Base-by-base conservation (phyloP, 257 asterid genomes). In the Jacaranda copaia region DNA sequence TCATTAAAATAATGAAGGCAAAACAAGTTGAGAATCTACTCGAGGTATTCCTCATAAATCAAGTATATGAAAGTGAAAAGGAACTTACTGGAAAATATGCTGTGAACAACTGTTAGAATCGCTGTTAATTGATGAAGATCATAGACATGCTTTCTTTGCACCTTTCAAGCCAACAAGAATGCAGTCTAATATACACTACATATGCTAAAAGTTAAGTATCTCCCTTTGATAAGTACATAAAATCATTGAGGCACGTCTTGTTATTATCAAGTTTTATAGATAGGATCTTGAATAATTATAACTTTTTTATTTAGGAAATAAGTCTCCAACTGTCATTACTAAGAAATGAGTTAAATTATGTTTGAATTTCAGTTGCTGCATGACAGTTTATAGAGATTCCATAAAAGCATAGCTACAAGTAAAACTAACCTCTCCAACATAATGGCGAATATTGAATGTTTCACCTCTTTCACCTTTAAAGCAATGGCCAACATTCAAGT, bases 91-190 rank as follows among this genome's bases (percentile, higher is more conserved):
- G 75, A 87, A 88, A 80, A 93, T 88, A 46, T 89, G 94, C 84
- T 93, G 92, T 0, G 97, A 87, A 74, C 96, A 93, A 86, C 96
- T 91, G 71, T 90, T 97, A n/a, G 91, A 83, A 83, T 88, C 91
- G 57, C 98, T 97, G 90, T 84, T 72, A 95, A 85, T 77, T 96
- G 99, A 20, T 98, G 94, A 84, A 96, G 99, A 81, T 90, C 92
- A 76, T 96, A 96, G 72, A 96, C 97, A 80, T 96, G 98, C 82
- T 92, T 93, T 83, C 99, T 84, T 85, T 96, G 99, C 84, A 96
- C 97, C 99, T 95, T 92, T 5, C 62, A 73, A 56, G 75, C 80
- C 77, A 81, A 62, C 57, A 77, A 77, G 59, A 75, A 65, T 52
- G 66, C 74, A 56, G 66, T 57, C 70, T n/a, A 46, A 48, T 25